Percentiles rank a stretch among this genome's conserved stretches.
Evolutionary conservation across 176 grass and related monocot species (phyloP).

Genomic region (Olyra latifolia): DNA sequence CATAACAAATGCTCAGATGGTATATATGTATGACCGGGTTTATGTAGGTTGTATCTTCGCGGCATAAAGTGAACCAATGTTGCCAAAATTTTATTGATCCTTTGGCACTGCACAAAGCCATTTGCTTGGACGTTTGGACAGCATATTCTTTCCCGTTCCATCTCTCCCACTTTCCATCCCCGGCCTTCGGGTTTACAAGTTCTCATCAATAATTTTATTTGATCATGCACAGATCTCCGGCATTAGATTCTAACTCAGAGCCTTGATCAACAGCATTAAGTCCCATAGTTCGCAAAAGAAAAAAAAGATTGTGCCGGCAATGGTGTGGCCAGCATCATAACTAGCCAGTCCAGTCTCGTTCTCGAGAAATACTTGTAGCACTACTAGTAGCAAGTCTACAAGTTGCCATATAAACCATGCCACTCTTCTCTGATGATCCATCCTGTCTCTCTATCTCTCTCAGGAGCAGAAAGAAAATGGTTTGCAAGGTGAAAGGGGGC

Average conservation of each 20-base stretch:
- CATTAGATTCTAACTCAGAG: background rate
- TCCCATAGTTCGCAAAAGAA: background rate
- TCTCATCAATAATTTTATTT: too few species aligned
- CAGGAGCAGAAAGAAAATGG: conserved; percentile 34
- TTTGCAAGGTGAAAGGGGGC: conserved; percentile 34
- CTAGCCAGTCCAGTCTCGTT: background rate
- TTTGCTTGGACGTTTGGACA: conserved; percentile 34
- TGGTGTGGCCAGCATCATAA: background rate
- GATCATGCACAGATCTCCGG: background rate
- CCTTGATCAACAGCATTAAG: conserved; percentile 10
- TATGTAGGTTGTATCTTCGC: too few species aligned
- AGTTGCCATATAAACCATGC: conserved; percentile 29
- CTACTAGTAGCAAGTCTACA: background rate
- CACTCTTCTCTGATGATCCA: conserved; percentile 19
- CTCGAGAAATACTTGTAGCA: background rate
- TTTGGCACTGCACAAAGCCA: conserved; percentile 11
- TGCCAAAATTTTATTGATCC: too few species aligned
- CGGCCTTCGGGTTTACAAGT: too few species aligned
- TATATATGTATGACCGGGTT: background rate
- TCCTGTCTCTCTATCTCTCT: background rate
- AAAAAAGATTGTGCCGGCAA: too few species aligned
- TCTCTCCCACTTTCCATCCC: conserved; percentile 19
- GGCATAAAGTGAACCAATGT: too few species aligned
- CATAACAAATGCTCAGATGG: background rate
- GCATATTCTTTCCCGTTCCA: conserved; percentile 52